Evolutionary conservation across 176 grass and related monocot species (phyloP), one percentile per base, ranked within the genome.

Genomic region (Eleusine indica): DNA sequence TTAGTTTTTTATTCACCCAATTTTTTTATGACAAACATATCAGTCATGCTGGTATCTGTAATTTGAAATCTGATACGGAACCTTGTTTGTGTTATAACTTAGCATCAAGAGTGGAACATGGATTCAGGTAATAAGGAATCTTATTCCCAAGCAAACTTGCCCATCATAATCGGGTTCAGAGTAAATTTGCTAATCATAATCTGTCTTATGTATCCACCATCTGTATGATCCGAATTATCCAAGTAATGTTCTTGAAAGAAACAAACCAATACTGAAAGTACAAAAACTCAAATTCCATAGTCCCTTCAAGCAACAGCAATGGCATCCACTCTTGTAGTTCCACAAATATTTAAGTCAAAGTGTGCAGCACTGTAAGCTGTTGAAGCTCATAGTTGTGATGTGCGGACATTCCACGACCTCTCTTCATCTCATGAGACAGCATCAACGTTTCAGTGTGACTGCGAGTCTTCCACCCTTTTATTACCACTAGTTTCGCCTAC

Each of bases 331-430:
- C 18, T 0, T 40, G 72, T 35, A 69, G 29, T 30, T 81, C 53
- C 49, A 57, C 6, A 37, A 75, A 47, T 60, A 43, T 58, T 87
- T 62, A 76, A 32, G 49, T 81, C 62, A 81, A 46, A 76, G 2
- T 74, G 38, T 86, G 51, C 38, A 56, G 77, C 47, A 3, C 5
- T 3, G 8, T 72, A 87, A 75, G 40, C 28, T 75, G 41, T 48
- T 68, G 30, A 49, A 74, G 32, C 73, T 57, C 12, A 49, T 70
- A 75, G 22, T 66, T 44, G 38, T 8, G 6, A 52, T 58, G 37
- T 25, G 19, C 44, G 11, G 21, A 62, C 70, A 57, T 74, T 74
- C 60, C 64, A 51, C 13, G 48, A 28, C 7, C 44, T 66, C 28
- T 52, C 43, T 74, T 28, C 37, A 35, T 10, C 19, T 73, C 40